Conservation (phyloP, 177 flowering plant genomes). For the Vitis hybrid region DNA sequence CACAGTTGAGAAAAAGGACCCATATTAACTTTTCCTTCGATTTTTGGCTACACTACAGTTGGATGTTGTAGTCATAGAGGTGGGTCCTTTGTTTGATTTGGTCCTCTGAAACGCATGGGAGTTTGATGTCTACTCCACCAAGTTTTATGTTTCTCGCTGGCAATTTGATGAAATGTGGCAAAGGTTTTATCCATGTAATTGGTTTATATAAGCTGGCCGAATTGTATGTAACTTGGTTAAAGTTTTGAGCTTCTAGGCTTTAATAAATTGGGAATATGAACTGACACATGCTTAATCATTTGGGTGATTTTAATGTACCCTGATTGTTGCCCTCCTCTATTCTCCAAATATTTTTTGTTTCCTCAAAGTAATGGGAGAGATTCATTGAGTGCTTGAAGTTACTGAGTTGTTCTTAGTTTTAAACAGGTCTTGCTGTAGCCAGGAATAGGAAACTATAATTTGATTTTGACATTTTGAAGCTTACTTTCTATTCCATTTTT, state of each 20-base stretch:
- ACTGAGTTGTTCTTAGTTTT: background rate
- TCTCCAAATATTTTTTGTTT: background rate
- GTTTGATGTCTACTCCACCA: background rate
- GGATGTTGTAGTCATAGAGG: background rate
- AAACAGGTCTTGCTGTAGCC: background rate
- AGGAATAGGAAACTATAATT: background rate
- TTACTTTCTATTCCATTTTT: background rate
- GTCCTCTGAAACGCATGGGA: background rate
- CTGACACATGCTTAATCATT: too few species aligned
- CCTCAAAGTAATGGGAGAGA: too few species aligned
- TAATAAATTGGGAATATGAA: too few species aligned
- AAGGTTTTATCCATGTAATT: background rate
- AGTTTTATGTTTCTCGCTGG: too few species aligned
- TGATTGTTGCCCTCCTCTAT: background rate
- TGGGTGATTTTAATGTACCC: background rate
- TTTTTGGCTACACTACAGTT: background rate
- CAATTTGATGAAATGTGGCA: too few species aligned
- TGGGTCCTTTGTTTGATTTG: background rate
- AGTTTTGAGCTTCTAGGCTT: too few species aligned
- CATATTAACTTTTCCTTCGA: background rate
- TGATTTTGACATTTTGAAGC: background rate
- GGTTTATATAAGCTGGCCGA: too few species aligned
- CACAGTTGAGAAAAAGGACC: background rate
- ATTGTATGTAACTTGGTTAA: too few species aligned
- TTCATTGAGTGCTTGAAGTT: too few species aligned